Evolutionary conservation across 257 asterid genomes (phyloP).

Genomic region (Mitragyna speciosa): DNA sequence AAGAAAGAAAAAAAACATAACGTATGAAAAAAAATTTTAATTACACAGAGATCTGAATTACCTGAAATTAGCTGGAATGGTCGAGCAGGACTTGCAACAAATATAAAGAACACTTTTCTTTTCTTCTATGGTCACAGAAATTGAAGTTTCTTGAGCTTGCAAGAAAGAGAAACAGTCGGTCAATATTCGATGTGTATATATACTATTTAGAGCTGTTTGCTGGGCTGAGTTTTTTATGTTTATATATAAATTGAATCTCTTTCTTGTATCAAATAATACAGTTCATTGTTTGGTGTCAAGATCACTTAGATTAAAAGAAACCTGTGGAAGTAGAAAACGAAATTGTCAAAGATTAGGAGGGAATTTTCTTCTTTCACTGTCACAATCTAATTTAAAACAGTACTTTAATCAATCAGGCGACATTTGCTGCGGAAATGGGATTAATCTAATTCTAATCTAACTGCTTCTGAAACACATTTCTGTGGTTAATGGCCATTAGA

Average conservation of each 20-base stretch:
- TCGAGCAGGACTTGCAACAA: background rate
- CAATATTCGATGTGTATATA: background rate
- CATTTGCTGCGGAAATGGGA: background rate
- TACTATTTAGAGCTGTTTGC: background rate
- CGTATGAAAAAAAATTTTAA: background rate
- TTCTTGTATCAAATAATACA: background rate
- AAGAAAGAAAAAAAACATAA: background rate
- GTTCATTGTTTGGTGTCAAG: background rate
- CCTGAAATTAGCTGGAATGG: background rate
- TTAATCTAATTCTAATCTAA: no score
- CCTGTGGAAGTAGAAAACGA: background rate
- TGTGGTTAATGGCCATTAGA: background rate
- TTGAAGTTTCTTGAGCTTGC: background rate
- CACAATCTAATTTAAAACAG: background rate
- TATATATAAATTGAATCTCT: no score
- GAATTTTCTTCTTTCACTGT: background rate
- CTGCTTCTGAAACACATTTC: background rate
- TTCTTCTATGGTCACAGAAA: constrained; percentile 4
- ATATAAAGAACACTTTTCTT: background rate
- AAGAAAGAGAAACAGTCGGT: background rate
- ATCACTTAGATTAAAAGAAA: background rate
- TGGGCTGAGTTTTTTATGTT: background rate
- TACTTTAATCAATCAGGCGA: background rate
- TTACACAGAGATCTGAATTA: background rate
- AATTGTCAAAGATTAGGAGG: background rate